phyloP scores from a whole-genome alignment of 129 eudicot genomes.

The Logfia minima region DNA sequence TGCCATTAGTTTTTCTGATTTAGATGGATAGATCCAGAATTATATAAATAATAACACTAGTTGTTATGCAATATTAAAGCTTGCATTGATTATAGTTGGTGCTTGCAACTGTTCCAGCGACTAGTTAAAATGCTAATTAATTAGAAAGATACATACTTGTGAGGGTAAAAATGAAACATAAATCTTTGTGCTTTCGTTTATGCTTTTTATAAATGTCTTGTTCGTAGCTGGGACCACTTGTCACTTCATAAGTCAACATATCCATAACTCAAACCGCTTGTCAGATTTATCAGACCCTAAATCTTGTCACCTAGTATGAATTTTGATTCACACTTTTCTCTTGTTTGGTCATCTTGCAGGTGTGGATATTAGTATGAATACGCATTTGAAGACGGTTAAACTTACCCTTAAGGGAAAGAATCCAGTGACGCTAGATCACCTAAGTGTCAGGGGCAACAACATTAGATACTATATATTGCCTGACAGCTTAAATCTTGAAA shows the following conservation, averaged over 20 bases:
- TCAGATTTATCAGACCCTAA: neutral
- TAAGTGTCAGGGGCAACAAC: constrained; percentile 93
- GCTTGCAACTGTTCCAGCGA: neutral
- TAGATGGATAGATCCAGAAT: neutral
- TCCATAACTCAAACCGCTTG: neutral
- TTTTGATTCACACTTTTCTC: neutral
- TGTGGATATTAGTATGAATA: constrained; percentile 94
- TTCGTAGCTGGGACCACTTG: constrained; percentile 10
- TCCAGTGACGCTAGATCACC: constrained; percentile 86
- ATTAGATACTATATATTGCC: constrained; percentile 92
- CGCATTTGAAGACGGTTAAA: constrained; percentile 89
- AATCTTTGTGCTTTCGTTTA: neutral
- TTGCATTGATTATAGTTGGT: constrained; percentile 17
- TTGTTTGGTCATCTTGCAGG: constrained; percentile 40
- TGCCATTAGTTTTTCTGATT: neutral
- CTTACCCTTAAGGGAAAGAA: constrained; percentile 89
- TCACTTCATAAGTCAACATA: neutral
- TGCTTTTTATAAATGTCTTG: neutral
- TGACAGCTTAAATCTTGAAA: constrained; percentile 94
- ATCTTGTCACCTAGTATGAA: neutral
- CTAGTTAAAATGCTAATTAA: neutral
- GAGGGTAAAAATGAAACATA: constrained; percentile 8
- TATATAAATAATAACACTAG: neutral
- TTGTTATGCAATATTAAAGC: neutral
- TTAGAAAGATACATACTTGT: constrained; percentile 3